Evolutionary conservation across 176 grass and related monocot species (phyloP), one percentile per base, ranked within the genome.

Genomic region (Aegilops longissima): DNA sequence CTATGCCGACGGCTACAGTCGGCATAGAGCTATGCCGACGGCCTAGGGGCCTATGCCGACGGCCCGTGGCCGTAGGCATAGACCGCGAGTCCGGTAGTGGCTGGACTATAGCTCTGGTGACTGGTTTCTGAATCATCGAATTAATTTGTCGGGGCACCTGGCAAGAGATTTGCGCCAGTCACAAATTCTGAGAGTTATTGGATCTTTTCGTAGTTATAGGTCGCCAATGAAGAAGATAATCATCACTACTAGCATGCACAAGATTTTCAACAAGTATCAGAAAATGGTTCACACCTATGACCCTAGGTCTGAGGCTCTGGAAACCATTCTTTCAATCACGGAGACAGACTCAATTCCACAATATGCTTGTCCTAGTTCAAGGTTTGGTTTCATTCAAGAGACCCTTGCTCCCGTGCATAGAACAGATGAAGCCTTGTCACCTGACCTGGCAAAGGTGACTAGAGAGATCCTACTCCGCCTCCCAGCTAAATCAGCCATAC

Each of bases 261-360:
- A 25, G 71, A 13, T 74, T 74, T 6, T 45, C 7, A 3, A 45
- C 2, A 47, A 27, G n/a, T 47, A 27, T 23, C 39, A 74, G 38
- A 74, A 74, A 45, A 47, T 16, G 12, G 40, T 74, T 47, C n/a
- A 74, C 71, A 25, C 71, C n/a, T 74, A 74, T 74, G 71, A 74
- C 71, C 71, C n/a, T 47, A 8, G 71, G 40, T 74, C 39, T 13
- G 4, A 44, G 24, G 12, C 8, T 47, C 1, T 74, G 24, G 71
- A 73, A 40, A 47, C n/a, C 39, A 47, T 74, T 47, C 71, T 25
- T 74, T 74, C 71, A 3, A 8, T 47, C 40, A 74, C 6, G 3
- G 39, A 74, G 71, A 40, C n/a, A 47, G 40, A 47, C 40, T 45
- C 70, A 73, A 24, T 38, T 44, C 39, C 42, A 11, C 20, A 72